phyloP scores from a whole-genome alignment of 2,329 filamentous ascomycete species.

The Neonectria ditissima region DNA sequence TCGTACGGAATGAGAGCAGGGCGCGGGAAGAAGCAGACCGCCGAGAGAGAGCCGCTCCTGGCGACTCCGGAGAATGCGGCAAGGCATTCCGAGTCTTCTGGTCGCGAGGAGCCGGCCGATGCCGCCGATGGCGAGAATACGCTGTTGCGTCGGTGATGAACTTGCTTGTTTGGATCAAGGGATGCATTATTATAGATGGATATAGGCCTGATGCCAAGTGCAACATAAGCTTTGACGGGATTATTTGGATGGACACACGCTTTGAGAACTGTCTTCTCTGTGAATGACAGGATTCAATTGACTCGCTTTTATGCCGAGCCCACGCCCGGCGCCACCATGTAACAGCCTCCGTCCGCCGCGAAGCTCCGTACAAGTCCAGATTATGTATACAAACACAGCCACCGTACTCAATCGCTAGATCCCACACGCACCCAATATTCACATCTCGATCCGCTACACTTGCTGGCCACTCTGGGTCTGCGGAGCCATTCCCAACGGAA shows the following conservation, averaged over 20 bases:
- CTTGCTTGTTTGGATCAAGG: not conserved
- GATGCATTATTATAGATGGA: conserved; percentile 3
- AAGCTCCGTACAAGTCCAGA: not conserved
- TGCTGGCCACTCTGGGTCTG: conserved; percentile 3
- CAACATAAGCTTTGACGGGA: conserved; percentile 5
- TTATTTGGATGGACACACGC: not conserved
- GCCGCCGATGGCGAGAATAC: not conserved
- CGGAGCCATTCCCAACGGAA: conserved; percentile 25
- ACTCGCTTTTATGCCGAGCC: not conserved
- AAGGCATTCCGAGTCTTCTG: conserved; percentile 4
- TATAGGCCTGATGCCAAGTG: not conserved
- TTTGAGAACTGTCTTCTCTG: not conserved
- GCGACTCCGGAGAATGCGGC: conserved; percentile 23
- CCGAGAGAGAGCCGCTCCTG: conserved; percentile 41
- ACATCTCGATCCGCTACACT: conserved; percentile 11
- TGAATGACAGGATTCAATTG: not conserved
- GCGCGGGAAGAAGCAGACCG: conserved; percentile 28
- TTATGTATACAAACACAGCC: not conserved
- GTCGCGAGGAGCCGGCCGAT: not conserved
- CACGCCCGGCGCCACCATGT: not conserved
- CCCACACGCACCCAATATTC: not conserved
- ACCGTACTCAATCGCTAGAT: not conserved
- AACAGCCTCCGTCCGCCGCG: not conserved
- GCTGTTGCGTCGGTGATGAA: conserved; percentile 5
- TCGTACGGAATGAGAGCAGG: conserved; percentile 66